These are phyloP conservation scores for Myotisia sp. DNA, from an alignment of 2,329 filamentous ascomycete genomes.

Conservation along the genomic window DNA sequence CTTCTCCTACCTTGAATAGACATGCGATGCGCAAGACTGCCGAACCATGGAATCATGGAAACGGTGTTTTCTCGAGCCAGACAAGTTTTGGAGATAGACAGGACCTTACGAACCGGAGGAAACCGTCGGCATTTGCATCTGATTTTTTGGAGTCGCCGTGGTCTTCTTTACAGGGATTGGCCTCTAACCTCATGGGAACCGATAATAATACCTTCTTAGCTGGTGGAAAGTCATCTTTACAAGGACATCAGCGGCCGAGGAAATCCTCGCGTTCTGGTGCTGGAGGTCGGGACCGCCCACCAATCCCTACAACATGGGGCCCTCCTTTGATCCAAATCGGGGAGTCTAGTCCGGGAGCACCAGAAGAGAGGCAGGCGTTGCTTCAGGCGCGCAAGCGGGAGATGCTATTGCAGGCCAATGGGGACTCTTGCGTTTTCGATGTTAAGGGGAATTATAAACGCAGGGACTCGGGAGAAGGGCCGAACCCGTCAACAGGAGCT, in stretches of 20 bases:
- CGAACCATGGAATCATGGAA: background rate
- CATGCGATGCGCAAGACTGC: constrained; percentile 5
- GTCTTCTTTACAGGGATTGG: constrained; percentile 36
- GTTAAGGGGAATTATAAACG: constrained; percentile 30
- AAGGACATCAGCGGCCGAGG: constrained; percentile 22
- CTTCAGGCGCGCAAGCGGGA: constrained; percentile 37
- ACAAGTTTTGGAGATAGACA: background rate
- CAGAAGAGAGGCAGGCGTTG: constrained; percentile 32
- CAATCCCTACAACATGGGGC: constrained; percentile 24
- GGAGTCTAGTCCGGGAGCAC: constrained; percentile 22
- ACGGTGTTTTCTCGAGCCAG: background rate
- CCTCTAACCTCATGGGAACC: constrained; percentile 35
- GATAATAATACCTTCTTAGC: constrained; percentile 19
- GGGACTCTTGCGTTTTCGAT: constrained; percentile 24
- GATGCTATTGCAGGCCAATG: constrained; percentile 31
- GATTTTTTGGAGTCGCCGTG: constrained; percentile 34
- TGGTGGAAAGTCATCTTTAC: constrained; percentile 16
- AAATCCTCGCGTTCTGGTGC: constrained; percentile 18
- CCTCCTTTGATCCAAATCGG: constrained; percentile 23
- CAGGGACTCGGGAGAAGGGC: constrained; percentile 30
- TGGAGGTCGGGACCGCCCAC: constrained; percentile 5
- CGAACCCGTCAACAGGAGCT: constrained; percentile 17
- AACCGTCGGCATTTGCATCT: constrained; percentile 9
- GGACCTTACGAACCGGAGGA: constrained; percentile 2
- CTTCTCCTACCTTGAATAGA: constrained; percentile 4